Percentiles rank a stretch among this genome's conserved stretches.
These are phyloP conservation scores for Ajuga chamaepitys DNA, from an alignment of 257 asterid genomes.

Conservation along the genomic window DNA sequence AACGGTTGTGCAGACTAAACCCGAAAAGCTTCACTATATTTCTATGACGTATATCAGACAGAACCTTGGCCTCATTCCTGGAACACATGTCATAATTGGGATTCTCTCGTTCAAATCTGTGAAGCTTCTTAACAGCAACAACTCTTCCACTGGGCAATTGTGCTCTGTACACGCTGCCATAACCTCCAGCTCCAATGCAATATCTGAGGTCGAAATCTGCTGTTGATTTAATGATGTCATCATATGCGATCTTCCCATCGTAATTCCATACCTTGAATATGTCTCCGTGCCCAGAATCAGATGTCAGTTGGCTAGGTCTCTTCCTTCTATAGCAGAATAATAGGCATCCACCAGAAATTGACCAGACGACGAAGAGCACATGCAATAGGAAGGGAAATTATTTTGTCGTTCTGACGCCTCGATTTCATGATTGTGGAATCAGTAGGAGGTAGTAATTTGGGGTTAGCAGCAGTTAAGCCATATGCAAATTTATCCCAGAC, in stretches of 20 bases:
- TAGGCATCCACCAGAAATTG: not conserved
- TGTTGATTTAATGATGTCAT: conserved; percentile 5
- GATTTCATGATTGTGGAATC: not conserved
- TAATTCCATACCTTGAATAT: conserved; percentile 14
- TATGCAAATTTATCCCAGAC: not conserved
- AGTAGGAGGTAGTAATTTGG: not conserved
- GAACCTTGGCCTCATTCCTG: conserved; percentile 7
- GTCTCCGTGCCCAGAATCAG: not conserved
- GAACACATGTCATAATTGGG: not conserved
- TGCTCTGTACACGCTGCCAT: no score
- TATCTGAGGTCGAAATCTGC: conserved; percentile 12
- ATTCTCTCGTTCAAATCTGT: conserved; percentile 8
- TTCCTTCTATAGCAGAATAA: not conserved
- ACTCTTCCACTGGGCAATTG: no score
- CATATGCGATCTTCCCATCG: conserved; percentile 14
- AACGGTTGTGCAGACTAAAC: not conserved
- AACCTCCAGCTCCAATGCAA: no score
- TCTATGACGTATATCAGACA: conserved; percentile 5
- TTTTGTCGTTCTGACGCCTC: not conserved
- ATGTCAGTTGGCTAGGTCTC: not conserved
- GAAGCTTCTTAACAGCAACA: no score
- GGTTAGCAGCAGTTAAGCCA: not conserved
- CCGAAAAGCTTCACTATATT: conserved; percentile 16
- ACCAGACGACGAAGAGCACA: not conserved
- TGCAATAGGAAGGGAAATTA: not conserved